These are phyloP conservation scores for Circinella minor DNA, from an alignment of 371 early-diverging fungal species.

Conservation along the genomic window DNA sequence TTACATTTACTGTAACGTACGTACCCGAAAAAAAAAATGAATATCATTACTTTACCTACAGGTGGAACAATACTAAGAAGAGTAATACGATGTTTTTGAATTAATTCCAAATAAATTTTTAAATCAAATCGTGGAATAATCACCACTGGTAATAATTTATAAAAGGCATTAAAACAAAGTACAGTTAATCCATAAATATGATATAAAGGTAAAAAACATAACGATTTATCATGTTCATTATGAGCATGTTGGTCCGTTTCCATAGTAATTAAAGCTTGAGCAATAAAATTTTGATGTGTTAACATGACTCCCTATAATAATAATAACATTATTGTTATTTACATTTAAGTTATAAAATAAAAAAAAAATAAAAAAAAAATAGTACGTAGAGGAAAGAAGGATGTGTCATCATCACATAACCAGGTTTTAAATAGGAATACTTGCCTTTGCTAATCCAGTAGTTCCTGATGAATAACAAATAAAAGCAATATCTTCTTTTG, in stretches of 20 bases:
- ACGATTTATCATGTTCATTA: slow-evolving; percentile 45
- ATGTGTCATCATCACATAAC: no score
- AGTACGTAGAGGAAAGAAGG: no score
- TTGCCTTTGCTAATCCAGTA: slow-evolving; percentile 67
- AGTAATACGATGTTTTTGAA: slow-evolving; percentile 73
- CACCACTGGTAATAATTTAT: slow-evolving; percentile 49
- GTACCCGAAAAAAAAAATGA: neutral
- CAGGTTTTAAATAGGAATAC: no score
- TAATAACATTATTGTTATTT: no score
- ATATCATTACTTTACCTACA: slow-evolving; percentile 49
- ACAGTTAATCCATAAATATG: slow-evolving; percentile 78
- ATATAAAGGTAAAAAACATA: slow-evolving; percentile 81
- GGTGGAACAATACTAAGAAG: slow-evolving; percentile 82
- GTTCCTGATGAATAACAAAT: slow-evolving; percentile 92
- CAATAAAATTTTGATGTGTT: slow-evolving; percentile 34
- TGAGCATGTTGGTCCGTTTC: slow-evolving; percentile 23
- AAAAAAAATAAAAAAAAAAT: no score
- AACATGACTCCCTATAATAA: slow-evolving; percentile 36
- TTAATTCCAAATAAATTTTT: slow-evolving; percentile 53
- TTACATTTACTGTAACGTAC: no score
- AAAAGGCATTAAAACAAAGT: slow-evolving; percentile 32
- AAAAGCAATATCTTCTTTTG: slow-evolving; percentile 66
- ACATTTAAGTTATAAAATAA: no score
- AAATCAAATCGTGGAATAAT: slow-evolving; percentile 74
- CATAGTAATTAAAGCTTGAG: slow-evolving; percentile 10